Percentiles rank a stretch among this genome's conserved stretches.
Conservation (phyloP, 768 basidiomycete genomes). For the Lactarius psammicola region DNA sequence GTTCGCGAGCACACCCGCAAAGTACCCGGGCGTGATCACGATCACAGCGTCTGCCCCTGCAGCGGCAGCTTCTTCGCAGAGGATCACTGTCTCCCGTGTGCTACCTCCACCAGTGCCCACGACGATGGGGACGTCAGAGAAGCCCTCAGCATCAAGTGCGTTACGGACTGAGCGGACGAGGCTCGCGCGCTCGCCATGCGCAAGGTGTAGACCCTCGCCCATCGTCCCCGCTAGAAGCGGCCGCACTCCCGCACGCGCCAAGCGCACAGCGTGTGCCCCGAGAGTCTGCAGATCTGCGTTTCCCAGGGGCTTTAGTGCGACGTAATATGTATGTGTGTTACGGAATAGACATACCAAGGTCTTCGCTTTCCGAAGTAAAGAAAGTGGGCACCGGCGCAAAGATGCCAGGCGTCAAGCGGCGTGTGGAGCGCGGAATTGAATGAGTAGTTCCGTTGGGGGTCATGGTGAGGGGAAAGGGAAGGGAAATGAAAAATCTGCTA, state of each 20-base stretch:
- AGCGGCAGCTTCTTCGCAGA: slow-evolving; percentile 72
- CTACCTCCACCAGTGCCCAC: slow-evolving; percentile 82
- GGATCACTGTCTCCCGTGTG: slow-evolving; percentile 76
- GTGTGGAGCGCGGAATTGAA: slow-evolving; percentile 35
- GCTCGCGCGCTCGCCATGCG: slow-evolving; percentile 61
- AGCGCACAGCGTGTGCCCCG: slow-evolving; percentile 59
- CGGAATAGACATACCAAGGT: slow-evolving; percentile 60
- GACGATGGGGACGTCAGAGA: slow-evolving; percentile 62
- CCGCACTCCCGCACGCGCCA: slow-evolving; percentile 65
- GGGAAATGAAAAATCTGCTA: slow-evolving; percentile 4
- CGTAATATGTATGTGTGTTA: neutral
- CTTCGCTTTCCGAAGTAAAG: slow-evolving; percentile 71
- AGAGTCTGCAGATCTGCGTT: slow-evolving; percentile 63
- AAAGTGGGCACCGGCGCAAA: slow-evolving; percentile 88
- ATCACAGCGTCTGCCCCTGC: slow-evolving; percentile 88
- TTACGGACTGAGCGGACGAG: slow-evolving; percentile 67
- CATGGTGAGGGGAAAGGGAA: slow-evolving; percentile 38
- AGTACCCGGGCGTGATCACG: slow-evolving; percentile 86
- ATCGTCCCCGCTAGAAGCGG: slow-evolving; percentile 78
- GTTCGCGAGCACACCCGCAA: slow-evolving; percentile 65
- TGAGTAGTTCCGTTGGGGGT: slow-evolving; percentile 37
- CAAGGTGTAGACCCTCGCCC: slow-evolving; percentile 80
- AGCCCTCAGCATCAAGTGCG: slow-evolving; percentile 65
- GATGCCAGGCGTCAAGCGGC: slow-evolving; percentile 70
- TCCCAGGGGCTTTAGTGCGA: neutral